Evolutionary conservation across 495 filamentous ascomycete species (phyloP), one percentile per base, ranked within the genome.

Genomic region (Clohesyomyces aquaticus): DNA sequence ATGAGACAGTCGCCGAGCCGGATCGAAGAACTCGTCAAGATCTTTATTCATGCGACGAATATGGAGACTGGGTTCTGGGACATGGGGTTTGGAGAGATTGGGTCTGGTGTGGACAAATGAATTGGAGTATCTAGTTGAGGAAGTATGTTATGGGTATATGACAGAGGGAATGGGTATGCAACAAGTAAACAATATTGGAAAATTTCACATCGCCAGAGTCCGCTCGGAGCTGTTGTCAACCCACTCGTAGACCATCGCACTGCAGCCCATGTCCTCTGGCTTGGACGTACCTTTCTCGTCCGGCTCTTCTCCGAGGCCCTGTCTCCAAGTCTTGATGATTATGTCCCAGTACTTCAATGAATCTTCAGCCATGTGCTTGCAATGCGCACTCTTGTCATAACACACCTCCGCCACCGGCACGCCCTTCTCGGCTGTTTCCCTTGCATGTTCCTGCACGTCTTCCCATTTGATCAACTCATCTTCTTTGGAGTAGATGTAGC

Each of bases 401-500:
- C 67, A 65, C 41, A 74, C 73, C 63, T 67, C 57, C 57, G 67
- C 48, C 42, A 66, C 70, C 55, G 41, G 51, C 18, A 61, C 63
- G 19, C 68, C 70, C 28, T 38, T n/a, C 29, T 43, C 26, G 2
- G 55, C 56, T 6, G 52, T 60, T 28, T 69, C 61, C 11, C 42
- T 38, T 23, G 59, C 70, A 62, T 78, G 76, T 42, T 62, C 54
- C 61, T 75, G 69, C 2, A 78, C 69, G 48, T 75, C 75, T 48
- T 54, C 12, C 71, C 69, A 74, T 14, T 53, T 48, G 14, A 78
- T 73, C 48, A 76, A 49, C 29, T 72, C 68, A 48, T 80, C 74
- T 48, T 25, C 63, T 52, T 73, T 59, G 29, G 75, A 74, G 52
- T 75, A 79, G 21, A 80, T 22, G 71, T 77, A 78, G 32, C 46